These are phyloP conservation scores for Coffea eugenioides DNA, from an alignment of 257 asterid species.

Conservation along the genomic window DNA sequence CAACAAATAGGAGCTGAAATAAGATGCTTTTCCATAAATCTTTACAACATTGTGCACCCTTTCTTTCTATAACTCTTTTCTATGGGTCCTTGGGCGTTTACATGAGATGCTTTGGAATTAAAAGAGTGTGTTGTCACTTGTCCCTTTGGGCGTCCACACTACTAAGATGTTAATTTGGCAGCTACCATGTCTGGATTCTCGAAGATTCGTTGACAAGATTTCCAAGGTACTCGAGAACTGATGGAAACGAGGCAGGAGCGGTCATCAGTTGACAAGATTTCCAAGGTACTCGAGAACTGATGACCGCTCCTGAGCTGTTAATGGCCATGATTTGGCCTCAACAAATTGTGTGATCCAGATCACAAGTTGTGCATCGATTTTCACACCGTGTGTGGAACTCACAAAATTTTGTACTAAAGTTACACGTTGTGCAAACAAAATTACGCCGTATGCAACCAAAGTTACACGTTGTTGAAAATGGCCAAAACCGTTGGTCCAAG, in stretches of 20 bases:
- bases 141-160: background rate
- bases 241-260: no score
- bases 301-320: background rate
- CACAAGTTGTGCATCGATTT: no score
- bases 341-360: no score
- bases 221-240: no score
- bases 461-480: no score
- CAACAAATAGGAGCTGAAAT: background rate
- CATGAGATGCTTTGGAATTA: background rate
- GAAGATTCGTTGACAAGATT: background rate
- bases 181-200: background rate
- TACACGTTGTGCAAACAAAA: no score
- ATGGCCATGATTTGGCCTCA: no score
- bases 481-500: background rate
- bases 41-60: background rate
- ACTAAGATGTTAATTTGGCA: conserved; percentile 4
- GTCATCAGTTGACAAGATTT: background rate
- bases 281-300: background rate
- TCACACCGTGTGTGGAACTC: no score
- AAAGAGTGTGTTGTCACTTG: background rate
- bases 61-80: background rate
- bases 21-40: background rate
- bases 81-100: background rate
- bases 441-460: no score
- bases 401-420: no score